These are phyloP conservation scores for Teunomyces aglyptinius DNA, from an alignment of 805 yeast genomes.

Conservation along the genomic window DNA sequence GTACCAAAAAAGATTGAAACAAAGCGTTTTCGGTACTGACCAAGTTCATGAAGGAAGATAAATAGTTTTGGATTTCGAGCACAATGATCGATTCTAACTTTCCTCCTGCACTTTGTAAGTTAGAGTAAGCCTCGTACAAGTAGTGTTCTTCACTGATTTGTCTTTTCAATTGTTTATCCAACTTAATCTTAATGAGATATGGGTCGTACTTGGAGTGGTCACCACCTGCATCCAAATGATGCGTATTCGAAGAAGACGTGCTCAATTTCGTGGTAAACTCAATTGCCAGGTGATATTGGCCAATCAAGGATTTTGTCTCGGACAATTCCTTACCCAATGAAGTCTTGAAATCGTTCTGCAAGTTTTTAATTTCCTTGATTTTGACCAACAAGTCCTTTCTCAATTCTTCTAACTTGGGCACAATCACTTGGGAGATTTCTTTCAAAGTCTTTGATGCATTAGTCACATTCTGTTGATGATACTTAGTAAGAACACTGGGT, in stretches of 20 bases:
- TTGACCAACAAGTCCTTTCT: constrained; percentile 75
- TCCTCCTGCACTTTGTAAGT: constrained; percentile 82
- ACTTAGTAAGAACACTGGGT: constrained; percentile 61
- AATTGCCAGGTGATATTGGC: constrained; percentile 56
- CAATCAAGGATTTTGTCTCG: constrained; percentile 40
- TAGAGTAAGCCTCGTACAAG: constrained; percentile 82
- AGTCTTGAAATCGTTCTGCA: constrained; percentile 83
- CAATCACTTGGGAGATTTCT: constrained; percentile 46
- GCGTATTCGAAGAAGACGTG: constrained; percentile 1
- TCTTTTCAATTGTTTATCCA: constrained; percentile 74
- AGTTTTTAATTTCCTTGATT: constrained; percentile 79
- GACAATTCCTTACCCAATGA: constrained; percentile 59
- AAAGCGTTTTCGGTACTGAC: constrained; percentile 72
- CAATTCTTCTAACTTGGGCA: constrained; percentile 56
- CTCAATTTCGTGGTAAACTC: constrained; percentile 56
- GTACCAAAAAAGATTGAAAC: constrained; percentile 62
- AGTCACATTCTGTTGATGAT: constrained; percentile 43
- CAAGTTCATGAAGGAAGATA: constrained; percentile 67
- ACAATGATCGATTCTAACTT: constrained; percentile 85
- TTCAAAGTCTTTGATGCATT: constrained; percentile 44
- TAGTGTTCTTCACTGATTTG: constrained; percentile 84
- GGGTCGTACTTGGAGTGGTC: constrained; percentile 68
- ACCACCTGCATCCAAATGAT: constrained; percentile 28
- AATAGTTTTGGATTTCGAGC: constrained; percentile 78
- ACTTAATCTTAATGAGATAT: constrained; percentile 62